Evolutionary conservation across 164 flowering plant species (phyloP), one percentile per base, ranked within the genome.

Genomic region (Nymphaea thermarum): DNA sequence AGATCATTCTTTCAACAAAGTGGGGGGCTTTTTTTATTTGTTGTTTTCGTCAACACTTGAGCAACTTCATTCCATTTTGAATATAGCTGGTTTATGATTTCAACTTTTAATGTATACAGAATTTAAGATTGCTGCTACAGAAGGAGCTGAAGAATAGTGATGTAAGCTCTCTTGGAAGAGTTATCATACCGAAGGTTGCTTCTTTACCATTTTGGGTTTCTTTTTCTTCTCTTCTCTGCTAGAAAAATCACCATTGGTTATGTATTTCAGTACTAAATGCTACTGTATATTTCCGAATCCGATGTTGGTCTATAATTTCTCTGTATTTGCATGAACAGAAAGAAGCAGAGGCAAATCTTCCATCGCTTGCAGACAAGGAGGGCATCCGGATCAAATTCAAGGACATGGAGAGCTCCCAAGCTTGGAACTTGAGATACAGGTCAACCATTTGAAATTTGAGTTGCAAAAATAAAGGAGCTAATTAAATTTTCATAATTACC

Each of bases 141-240:
- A 89, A 89, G 82, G 84, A 85, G 74, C 89, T 89, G 14, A 82
- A 79, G 76, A 84, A 81, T 76, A 89, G 92, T 68, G 95, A 89
- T 70, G 95, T 89, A 2, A 73, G 89, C 73, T 69, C 85, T 44
- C 84, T 89, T 14, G 73, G 87, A 70, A 75, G 95, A 71, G 84
- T 88, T 76, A 75, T 88, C 44, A 80, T 88, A 18, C 95, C 94
- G 7, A 88, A 69, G 66, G 71, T 69, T 8, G 14, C 14, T 51
- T 51, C 57, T 51, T 51, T 51, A 4, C 57, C 57, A 51, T 51
- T 25, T 25, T 25, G 36, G 36, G 1, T 25, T 25, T 25, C 36
- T 25, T 25, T 25, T 25, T 25, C 36, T 25, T 25, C 36, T 25
- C 36, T 25, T 25, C 36, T 25, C 36, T 25, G 36, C 36, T 25